A percentile compares a stretch with the other conserved stretches of the same genome.
phyloP scores from a whole-genome alignment of 202 grass and related monocot genomes.

The Setaria viridis region DNA sequence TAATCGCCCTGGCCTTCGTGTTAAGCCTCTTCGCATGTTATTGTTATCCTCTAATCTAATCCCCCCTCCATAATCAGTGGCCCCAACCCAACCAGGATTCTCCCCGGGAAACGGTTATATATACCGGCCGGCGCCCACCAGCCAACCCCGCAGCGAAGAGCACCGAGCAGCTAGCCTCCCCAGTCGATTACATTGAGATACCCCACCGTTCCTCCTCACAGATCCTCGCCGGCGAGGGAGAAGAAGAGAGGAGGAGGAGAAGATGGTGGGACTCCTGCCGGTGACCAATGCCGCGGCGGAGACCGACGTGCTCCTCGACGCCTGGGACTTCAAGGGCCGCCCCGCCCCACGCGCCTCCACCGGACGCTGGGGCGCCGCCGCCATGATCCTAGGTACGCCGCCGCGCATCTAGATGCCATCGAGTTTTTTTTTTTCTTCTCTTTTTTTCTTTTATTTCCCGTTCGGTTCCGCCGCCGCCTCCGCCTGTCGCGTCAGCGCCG shows the following conservation, averaged over 20 bases:
- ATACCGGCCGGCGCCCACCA: no score
- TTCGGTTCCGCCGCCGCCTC: neutral
- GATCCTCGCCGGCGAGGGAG: neutral
- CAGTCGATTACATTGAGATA: neutral
- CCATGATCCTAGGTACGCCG: slow-evolving; percentile 79
- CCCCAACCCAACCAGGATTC: no score
- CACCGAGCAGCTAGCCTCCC: neutral
- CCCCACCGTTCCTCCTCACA: neutral
- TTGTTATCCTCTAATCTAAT: no score
- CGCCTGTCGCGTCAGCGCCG: neutral
- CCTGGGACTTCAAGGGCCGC: slow-evolving; percentile 81
- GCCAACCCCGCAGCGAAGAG: no score
- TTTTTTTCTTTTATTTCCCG: neutral
- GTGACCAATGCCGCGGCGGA: slow-evolving; percentile 56
- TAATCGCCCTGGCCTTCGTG: no score
- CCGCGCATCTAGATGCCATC: neutral
- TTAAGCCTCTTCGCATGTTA: no score
- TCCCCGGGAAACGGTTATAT: no score
- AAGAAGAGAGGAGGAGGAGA: neutral
- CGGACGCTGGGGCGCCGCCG: slow-evolving; percentile 82
- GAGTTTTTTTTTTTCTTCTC: neutral
- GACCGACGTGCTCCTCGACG: slow-evolving; percentile 63
- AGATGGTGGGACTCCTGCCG: slow-evolving; percentile 54
- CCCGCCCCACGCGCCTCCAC: slow-evolving; percentile 61
- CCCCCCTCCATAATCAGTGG: no score